Conservation (phyloP, 164 flowering plant species). For the Kingdonia uniflora region DNA sequence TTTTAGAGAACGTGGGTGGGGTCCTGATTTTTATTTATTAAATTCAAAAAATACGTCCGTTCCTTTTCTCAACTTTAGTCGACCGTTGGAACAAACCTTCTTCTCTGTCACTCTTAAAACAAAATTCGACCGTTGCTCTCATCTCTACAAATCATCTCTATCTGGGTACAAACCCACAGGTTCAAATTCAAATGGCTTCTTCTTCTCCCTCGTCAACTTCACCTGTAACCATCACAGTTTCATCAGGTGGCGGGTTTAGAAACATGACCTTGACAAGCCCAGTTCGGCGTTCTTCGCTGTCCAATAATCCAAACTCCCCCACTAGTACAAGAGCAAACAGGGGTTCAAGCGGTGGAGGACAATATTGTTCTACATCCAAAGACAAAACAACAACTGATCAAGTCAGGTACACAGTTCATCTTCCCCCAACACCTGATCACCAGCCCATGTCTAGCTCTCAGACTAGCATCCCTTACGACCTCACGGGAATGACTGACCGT, state of each 20-base stretch:
- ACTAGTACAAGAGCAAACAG: conserved; percentile 24
- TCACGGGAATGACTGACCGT: conserved; percentile 15
- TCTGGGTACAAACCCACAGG: no score
- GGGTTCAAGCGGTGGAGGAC: conserved; percentile 26
- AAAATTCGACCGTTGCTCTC: no score
- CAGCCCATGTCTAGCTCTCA: conserved; percentile 35
- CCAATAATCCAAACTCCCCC: conserved; percentile 58
- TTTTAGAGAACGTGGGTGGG: not conserved
- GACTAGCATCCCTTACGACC: conserved; percentile 23
- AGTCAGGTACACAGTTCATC: conserved; percentile 68
- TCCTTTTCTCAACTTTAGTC: no score
- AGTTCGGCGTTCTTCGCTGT: conserved; percentile 38
- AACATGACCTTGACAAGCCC: conserved; percentile 60
- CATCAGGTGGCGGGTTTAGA: conserved; percentile 36
- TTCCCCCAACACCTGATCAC: conserved; percentile 81
- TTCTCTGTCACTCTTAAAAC: no score
- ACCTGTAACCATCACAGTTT: conserved; percentile 66
- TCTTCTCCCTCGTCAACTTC: conserved; percentile 48
- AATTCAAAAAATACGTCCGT: no score
- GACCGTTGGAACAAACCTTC: no score
- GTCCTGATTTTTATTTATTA: no score
- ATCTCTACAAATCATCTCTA: no score
- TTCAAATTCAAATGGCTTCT: conserved; percentile 38
- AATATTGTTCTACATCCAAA: conserved; percentile 32
- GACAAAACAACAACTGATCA: conserved; percentile 30